Evolutionary conservation across 2,329 filamentous ascomycete species (phyloP).

Genomic region (Exophiala oligosperma): DNA sequence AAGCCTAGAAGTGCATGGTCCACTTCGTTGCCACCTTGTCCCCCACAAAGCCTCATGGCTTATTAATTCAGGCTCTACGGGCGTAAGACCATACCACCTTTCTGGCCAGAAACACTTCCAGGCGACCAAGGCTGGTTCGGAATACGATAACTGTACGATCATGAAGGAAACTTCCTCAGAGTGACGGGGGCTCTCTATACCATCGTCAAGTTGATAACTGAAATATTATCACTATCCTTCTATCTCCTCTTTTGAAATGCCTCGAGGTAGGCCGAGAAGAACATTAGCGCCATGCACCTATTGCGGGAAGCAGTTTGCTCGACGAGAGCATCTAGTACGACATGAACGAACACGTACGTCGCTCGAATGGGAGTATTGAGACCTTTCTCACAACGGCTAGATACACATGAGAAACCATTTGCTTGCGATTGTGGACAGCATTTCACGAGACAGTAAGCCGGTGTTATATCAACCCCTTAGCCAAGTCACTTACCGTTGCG

Average conservation of each 20-base stretch:
- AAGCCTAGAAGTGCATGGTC: too few species aligned
- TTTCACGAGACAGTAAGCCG: constrained; percentile 35
- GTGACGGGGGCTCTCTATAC: too few species aligned
- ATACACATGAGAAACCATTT: constrained; percentile 38
- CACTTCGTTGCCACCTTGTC: too few species aligned
- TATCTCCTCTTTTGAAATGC: neutral
- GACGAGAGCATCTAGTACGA: constrained; percentile 35
- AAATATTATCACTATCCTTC: too few species aligned
- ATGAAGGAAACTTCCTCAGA: too few species aligned
- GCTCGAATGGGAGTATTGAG: constrained; percentile 8
- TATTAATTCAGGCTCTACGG: too few species aligned
- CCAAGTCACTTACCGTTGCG: neutral
- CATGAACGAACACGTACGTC: constrained; percentile 31
- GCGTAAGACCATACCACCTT: too few species aligned
- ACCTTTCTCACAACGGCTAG: constrained; percentile 23
- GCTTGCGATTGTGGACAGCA: constrained; percentile 33
- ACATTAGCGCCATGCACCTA: constrained; percentile 28
- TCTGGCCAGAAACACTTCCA: too few species aligned
- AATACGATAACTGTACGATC: too few species aligned
- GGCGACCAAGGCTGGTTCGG: too few species aligned
- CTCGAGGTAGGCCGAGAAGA: constrained; percentile 12
- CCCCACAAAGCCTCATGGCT: too few species aligned
- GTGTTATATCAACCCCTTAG: neutral
- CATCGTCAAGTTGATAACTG: too few species aligned
- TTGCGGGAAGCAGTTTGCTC: constrained; percentile 36